These are phyloP conservation scores for Alternaria consortialis DNA, from an alignment of 2,329 filamentous ascomycete species.

Conservation along the genomic window DNA sequence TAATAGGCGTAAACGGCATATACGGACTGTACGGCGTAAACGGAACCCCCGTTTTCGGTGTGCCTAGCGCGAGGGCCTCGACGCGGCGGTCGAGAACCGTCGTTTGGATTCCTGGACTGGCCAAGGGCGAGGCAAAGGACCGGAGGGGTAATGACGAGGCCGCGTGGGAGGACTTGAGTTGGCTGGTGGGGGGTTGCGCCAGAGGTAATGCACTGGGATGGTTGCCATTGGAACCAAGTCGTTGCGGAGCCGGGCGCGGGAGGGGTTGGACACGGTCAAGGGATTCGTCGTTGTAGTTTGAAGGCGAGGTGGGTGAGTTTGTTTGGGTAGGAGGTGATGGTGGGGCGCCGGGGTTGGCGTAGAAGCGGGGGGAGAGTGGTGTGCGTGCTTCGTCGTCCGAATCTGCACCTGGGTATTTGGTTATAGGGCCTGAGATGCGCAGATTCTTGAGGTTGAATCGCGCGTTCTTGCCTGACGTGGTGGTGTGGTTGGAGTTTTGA, in stretches of 20 bases:
- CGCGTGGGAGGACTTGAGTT: constrained; percentile 3
- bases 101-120: constrained; percentile 52
- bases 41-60: constrained; percentile 65
- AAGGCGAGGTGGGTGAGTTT: constrained; percentile 42
- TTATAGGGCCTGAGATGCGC: constrained; percentile 66
- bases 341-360: constrained; percentile 61
- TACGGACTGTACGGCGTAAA: constrained; percentile 82
- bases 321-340: constrained; percentile 60
- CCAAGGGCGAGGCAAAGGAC: constrained; percentile 38
- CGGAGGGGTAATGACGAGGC: constrained; percentile 47
- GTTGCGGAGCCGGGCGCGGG: constrained; percentile 47
- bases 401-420: constrained; percentile 53
- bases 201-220: constrained; percentile 12
- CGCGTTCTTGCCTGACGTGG: constrained; percentile 51
- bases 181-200: not conserved
- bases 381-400: constrained; percentile 58
- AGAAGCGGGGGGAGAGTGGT: constrained; percentile 66
- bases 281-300: constrained; percentile 41
- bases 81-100: constrained; percentile 54
- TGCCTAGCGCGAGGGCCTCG: constrained; percentile 47
- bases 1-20: constrained; percentile 78
- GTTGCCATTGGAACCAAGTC: constrained; percentile 25
- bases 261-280: constrained; percentile 49
- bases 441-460: constrained; percentile 62
- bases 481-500: constrained; percentile 49